Percentiles rank a stretch among this genome's conserved stretches.
phyloP scores from a whole-genome alignment of 2,329 filamentous ascomycete genomes.

The Bipolaris bicolor region DNA sequence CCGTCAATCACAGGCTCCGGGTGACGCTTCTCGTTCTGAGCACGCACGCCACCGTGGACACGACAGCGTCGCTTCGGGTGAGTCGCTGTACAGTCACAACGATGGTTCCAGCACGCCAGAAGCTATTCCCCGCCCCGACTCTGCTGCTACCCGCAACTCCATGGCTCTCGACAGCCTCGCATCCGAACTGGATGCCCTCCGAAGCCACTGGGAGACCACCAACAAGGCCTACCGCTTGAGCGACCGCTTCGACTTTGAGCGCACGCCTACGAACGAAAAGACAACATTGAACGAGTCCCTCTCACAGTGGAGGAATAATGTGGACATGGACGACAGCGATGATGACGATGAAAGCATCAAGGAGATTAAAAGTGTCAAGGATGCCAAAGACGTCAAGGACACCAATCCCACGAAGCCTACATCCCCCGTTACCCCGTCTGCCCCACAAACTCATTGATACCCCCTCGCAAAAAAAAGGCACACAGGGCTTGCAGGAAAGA shows the following conservation, averaged over 20 bases:
- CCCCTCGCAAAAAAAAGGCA: not conserved
- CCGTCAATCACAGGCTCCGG: conserved; percentile 65
- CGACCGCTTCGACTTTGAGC: conserved; percentile 86
- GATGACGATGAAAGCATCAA: conserved; percentile 23
- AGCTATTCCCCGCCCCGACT: conserved; percentile 33
- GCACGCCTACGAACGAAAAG: conserved; percentile 47
- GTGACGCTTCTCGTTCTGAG: conserved; percentile 43
- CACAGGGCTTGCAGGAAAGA: not conserved
- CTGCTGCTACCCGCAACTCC: conserved; percentile 59
- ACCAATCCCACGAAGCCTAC: conserved; percentile 4
- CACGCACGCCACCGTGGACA: conserved; percentile 51
- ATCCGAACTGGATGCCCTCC: conserved; percentile 86
- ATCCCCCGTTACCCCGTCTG: conserved; percentile 4
- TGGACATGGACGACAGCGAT: conserved; percentile 39
- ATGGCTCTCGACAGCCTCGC: conserved; percentile 88
- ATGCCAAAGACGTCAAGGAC: conserved; percentile 5
- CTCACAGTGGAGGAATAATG: conserved; percentile 43
- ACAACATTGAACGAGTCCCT: conserved; percentile 42
- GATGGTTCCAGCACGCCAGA: conserved; percentile 46
- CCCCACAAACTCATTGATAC: conserved; percentile 6
- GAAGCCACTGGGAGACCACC: conserved; percentile 92
- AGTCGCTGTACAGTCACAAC: conserved; percentile 56
- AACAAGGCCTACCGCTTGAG: conserved; percentile 94
- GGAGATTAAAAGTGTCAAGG: not conserved
- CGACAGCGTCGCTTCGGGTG: conserved; percentile 67